Evolutionary conservation across 305 asterid genomes (phyloP).

Genomic region (Petunia hybrid): DNA sequence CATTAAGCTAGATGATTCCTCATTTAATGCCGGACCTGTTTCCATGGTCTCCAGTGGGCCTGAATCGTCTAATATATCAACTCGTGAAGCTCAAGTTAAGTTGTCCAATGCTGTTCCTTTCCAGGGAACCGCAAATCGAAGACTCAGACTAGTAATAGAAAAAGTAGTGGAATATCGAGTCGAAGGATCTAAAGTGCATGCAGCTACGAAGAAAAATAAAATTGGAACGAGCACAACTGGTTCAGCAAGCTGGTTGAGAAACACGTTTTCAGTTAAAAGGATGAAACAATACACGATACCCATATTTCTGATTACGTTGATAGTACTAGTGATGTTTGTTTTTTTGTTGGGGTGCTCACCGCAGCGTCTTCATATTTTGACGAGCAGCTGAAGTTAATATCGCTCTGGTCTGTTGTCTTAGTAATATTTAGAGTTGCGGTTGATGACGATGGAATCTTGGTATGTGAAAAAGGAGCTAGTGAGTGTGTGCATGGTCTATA

Average conservation of each 20-base stretch:
- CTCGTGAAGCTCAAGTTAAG: conserved; percentile 34
- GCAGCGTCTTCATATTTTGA: not conserved
- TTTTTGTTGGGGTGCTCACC: conserved; percentile 22
- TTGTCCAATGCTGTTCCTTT: conserved; percentile 36
- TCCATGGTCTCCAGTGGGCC: conserved; percentile 13
- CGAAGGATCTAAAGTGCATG: not conserved
- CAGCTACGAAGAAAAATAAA: conserved; percentile 12
- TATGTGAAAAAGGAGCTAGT: not conserved
- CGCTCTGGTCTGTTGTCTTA: not conserved
- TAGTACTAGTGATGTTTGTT: conserved; percentile 22
- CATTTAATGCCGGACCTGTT: conserved; percentile 35
- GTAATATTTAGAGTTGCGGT: not conserved
- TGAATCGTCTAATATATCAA: conserved; percentile 25
- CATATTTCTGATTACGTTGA: conserved; percentile 20
- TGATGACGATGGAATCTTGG: not conserved
- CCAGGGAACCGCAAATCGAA: conserved; percentile 69
- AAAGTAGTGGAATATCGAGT: not conserved
- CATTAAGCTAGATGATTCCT: conserved; percentile 65
- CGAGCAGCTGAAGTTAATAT: conserved; percentile 22
- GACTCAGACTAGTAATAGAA: conserved; percentile 53
- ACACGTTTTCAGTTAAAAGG: not conserved
- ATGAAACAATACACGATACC: conserved; percentile 21
- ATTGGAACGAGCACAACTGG: not conserved
- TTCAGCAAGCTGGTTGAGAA: conserved; percentile 1
- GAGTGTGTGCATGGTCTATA: not conserved